Evolutionary conservation across 768 basidiomycete species (phyloP), one percentile per base, ranked within the genome.

Genomic region (Cytidiella melzeri): DNA sequence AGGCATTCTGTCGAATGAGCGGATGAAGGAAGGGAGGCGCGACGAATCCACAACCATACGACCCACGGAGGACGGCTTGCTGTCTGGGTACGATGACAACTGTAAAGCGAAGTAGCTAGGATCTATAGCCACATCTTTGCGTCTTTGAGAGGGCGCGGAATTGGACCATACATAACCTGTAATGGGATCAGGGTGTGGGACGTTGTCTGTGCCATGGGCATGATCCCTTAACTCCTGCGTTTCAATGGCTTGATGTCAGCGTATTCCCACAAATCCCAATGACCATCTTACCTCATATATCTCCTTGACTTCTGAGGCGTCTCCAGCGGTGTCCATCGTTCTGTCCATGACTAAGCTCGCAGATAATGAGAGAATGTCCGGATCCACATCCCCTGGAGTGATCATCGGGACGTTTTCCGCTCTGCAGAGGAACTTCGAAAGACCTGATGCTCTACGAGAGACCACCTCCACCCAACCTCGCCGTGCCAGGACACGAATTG

Each of bases 101-200:
- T 96, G 94, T 34, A 97, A 72, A 0, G 84, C 80, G 40, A 97
- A 73, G 67, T 84, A 94, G 18, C 85, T 80, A 0, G 94, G 93
- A 57, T 94, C 90, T 46, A 95, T 73, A 38, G 74, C 68, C 45
- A 95, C 88, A 27, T 90, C 82, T 64, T 94, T 94, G 25, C 91
- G 81, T 48, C 92, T 73, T 58, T 94, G 92, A 1, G 91, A 93
- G 0, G 92, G 92, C 5, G 91, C 87, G 3, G 83, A 78, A 15
- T 80, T 79, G 53, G 83, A 86, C 92, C 92, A 95, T 30, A 94
- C 85, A 60, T 87, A 92, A 30, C 90, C 90, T 18, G 83, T 87
- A 48, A 90, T 79, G 5, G 87, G 77, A 55, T 90, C 80, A 2
- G 88, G 88, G 34, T 64, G 66, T 4, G 75, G 64, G 5, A 66